Evolutionary conservation across 345 rosid genomes (phyloP).

Genomic region (Clarkia xantiana): DNA sequence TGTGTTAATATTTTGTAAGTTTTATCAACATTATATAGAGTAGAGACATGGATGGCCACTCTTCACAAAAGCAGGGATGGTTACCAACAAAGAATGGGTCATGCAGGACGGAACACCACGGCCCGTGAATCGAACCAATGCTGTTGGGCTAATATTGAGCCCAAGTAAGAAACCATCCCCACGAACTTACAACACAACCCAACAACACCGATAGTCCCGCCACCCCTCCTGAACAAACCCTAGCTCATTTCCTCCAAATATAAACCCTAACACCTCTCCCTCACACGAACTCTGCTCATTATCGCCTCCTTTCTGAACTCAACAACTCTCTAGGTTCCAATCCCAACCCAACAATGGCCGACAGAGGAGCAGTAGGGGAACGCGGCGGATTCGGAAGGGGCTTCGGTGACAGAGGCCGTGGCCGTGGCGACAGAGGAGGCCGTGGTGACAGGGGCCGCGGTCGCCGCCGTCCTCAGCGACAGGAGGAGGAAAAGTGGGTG

Average conservation of each 20-base stretch:
- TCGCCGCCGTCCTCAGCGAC: slow-evolving; percentile 52
- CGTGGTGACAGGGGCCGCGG: slow-evolving; percentile 25
- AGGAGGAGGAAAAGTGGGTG: slow-evolving; percentile 74
- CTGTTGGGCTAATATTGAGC: not conserved
- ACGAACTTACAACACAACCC: not conserved
- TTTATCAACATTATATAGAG: no score
- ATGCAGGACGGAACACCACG: no score
- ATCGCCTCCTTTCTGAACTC: not conserved
- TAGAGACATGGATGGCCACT: no score
- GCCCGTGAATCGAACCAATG: no score
- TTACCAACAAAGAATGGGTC: no score
- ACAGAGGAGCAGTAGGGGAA: slow-evolving; percentile 47
- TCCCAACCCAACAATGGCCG: slow-evolving; percentile 31
- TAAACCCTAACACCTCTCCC: not conserved
- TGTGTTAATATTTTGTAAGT: no score
- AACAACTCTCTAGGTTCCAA: not conserved
- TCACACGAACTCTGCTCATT: not conserved
- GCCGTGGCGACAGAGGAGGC: slow-evolving; percentile 36
- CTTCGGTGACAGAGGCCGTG: slow-evolving; percentile 40
- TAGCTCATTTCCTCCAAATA: not conserved
- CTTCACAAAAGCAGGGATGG: no score
- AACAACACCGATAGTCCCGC: not conserved
- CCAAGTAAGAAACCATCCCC: not conserved
- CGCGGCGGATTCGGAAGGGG: slow-evolving; percentile 57
- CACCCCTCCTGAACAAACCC: slow-evolving; percentile 3